Evolutionary conservation across 2,329 filamentous ascomycete genomes (phyloP).

Genomic region (Byssothecium circinans): DNA sequence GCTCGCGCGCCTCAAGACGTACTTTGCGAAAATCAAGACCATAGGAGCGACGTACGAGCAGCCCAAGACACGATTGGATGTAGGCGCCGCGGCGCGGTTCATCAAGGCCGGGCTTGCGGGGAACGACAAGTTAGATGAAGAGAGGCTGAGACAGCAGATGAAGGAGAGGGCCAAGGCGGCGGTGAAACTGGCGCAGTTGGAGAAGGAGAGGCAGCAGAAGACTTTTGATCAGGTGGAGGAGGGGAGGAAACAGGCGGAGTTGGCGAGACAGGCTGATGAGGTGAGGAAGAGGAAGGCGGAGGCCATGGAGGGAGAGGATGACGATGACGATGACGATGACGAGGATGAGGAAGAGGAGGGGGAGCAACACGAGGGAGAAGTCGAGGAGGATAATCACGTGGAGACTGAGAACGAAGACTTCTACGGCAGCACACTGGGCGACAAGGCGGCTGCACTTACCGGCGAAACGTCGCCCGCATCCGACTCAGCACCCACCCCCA

Average conservation of each 20-base stretch:
- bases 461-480: conserved; percentile 13
- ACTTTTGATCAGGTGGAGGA: conserved; percentile 34
- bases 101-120: conserved; percentile 74
- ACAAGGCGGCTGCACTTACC: conserved; percentile 9
- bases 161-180: conserved; percentile 37
- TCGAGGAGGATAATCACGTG: conserved; percentile 8
- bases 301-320: conserved; percentile 12
- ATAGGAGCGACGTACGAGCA: conserved; percentile 62
- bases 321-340: conserved; percentile 23
- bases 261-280: conserved; percentile 1
- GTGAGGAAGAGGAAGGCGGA: conserved; percentile 33
- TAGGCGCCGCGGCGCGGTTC: conserved; percentile 76
- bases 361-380: conserved; percentile 1
- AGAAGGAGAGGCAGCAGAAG: conserved; percentile 23
- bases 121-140: conserved; percentile 49
- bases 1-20: conserved; percentile 82
- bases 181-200: conserved; percentile 23
- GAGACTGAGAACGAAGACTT: conserved; percentile 18
- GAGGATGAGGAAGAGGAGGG: conserved; percentile 17
- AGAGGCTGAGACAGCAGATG: conserved; percentile 38
- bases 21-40: conserved; percentile 87
- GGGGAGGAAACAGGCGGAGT: conserved; percentile 15
- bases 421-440: conserved; percentile 9
- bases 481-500: conserved; percentile 1
- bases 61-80: conserved; percentile 66